phyloP scores from a whole-genome alignment of 75 land plant genomes.

The Adiantum capillusveneris region DNA sequence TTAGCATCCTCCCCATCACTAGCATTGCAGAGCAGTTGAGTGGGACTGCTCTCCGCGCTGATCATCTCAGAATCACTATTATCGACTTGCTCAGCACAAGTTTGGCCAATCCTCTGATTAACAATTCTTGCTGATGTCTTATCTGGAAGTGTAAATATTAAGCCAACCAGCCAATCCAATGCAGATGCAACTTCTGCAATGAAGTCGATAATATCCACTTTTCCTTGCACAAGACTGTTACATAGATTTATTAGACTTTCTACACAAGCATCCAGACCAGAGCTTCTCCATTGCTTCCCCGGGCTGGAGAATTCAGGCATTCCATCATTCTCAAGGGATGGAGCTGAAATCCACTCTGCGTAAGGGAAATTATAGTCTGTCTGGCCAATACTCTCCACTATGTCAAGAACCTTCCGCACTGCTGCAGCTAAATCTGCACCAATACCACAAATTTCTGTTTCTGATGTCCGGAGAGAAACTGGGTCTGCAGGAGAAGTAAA shows the following conservation, averaged over 20 bases:
- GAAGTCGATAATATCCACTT: slow-evolving; percentile 43
- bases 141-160: slow-evolving; percentile 57
- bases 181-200: slow-evolving; percentile 36
- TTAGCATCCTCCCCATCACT: slow-evolving; percentile 11
- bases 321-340: slow-evolving; percentile 14
- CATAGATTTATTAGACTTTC: slow-evolving; percentile 39
- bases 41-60: slow-evolving; percentile 7
- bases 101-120: slow-evolving; percentile 25
- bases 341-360: slow-evolving; percentile 16
- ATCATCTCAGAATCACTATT: slow-evolving; percentile 15
- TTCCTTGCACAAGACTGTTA: slow-evolving; percentile 46
- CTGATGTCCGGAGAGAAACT: neutral
- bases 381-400: slow-evolving; percentile 51
- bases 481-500: neutral
- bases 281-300: slow-evolving; percentile 44
- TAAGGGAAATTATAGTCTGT: slow-evolving; percentile 23
- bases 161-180: slow-evolving; percentile 63
- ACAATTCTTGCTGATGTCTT: slow-evolving; percentile 46
- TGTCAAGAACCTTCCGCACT: slow-evolving; percentile 33
- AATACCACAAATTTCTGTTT: neutral
- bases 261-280: slow-evolving; percentile 38
- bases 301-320: neutral
- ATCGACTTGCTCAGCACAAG: slow-evolving; percentile 15
- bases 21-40: slow-evolving; percentile 26
- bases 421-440: slow-evolving; percentile 12